Evolutionary conservation across 2,329 filamentous ascomycete genomes (phyloP), one percentile per base, ranked within the genome.

Genomic region (Ophioceras dolichostomum): DNA sequence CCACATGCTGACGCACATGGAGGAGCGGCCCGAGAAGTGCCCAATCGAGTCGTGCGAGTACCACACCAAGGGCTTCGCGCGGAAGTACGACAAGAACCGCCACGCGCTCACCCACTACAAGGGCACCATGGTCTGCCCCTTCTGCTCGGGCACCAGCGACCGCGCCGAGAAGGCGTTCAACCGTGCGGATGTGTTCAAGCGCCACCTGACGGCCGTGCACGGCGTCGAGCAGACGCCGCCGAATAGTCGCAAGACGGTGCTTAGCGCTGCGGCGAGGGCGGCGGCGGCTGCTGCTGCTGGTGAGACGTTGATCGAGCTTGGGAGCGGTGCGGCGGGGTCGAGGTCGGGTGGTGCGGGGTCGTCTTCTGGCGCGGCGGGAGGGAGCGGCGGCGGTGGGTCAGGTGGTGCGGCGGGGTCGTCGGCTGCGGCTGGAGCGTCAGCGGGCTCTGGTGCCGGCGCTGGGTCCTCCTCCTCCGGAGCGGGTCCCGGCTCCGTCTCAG

Each of bases 81-180:
- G 89, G 43, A 96, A 96, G 59, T 98, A 96, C 55, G 91, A 96
- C 64, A 95, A 95, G 68, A 96, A 96, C 58, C 70, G 91, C 10
- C 91, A 98, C 55, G 94, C 89, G 2, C 62, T 96, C 45, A 96
- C 89, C 3, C 91, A 96, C 55, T 98, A 96, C 67, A 94, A 94
- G 58, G 89, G 89, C 8, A 95, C 86, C 12, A 95, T 96, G 87
- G 83, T 94, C 7, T 98, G 91, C 51, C 88, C 88, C 5, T 96
- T 96, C 59, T 96, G 91, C 48, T 86, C 88, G 0, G 86, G 87
- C 4, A 82, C 80, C 16, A 87, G 88, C 5, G 88, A 85, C 3
- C 75, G 85, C 2, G 83, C 82, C 5, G 89, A 95, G 58, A 95
- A 95, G 66, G 86, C 83, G 45, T 96, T 98, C 60, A 95, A 94